Evolutionary conservation across 1,284 basidiomycete genomes (phyloP), one percentile per base, ranked within the genome.

Genomic region (Leccinum fuscescens): DNA sequence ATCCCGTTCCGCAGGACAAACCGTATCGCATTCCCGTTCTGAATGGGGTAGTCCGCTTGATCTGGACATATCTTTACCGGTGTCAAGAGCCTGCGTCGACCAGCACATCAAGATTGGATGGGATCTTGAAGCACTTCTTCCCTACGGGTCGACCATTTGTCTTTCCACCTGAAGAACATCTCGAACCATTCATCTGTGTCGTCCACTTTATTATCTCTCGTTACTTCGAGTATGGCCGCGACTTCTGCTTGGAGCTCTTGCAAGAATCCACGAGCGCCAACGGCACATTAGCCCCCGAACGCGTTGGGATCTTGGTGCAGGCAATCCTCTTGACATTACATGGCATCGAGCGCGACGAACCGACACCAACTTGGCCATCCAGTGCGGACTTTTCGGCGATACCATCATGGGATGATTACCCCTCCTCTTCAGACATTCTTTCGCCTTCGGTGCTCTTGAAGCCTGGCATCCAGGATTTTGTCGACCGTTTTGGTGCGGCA

Each of bases 31-130:
- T 86, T 1, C 80, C 86, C 4, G 84, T 93, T 11, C 81, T 97
- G 76, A 94, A 96, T 66, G 90, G 92, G 3, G 86, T 93, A 59
- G 75, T 94, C 61, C 88, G 94, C 4, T 75, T 98, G 33, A 77
- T 96, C 27, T 98, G 96, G 96, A 93, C 94, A 0, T 98, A 98
- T 74, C 80, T 98, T 22, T 96, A 94, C 70, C 90, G 96, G 17
- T 96, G 94, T 70, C 88, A 90, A 63, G 96, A 98, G 72, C 84
- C 91, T 14, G 80, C 84, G 4, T 91, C 93, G 0, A 89, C 91
- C 1, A 88, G 88, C 4, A 86, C 88, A 6, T 80, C 86, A 50
- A 93, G 92, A 67, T 77, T 98, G 37, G 95, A 98, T 64, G 77
- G 77, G 0, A 72, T 96, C 46, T 74, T 96, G 61, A 90, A 88